Percentiles rank a stretch among this genome's conserved stretches.
phyloP scores from a whole-genome alignment of 345 rosid genomes.

The Dipteronia dyeriana region DNA sequence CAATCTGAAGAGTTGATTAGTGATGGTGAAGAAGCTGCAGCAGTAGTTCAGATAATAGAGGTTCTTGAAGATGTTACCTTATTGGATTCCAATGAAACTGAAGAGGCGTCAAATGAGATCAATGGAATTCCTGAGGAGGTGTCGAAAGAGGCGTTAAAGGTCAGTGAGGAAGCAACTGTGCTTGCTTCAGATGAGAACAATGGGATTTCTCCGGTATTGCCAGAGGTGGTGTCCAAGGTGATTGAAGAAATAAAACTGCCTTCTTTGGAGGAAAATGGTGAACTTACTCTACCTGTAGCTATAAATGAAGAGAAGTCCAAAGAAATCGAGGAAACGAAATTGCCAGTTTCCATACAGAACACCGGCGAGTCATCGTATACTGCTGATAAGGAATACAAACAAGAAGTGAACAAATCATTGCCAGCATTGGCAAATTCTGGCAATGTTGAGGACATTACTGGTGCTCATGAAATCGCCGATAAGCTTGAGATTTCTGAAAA shows the following conservation, averaged over 20 bases:
- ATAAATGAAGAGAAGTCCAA: slow-evolving; percentile 9
- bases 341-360: slow-evolving; percentile 25
- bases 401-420: slow-evolving; percentile 1
- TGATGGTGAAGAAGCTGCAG: slow-evolving; percentile 10
- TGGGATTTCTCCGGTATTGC: not conserved
- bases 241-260: slow-evolving; percentile 13
- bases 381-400: slow-evolving; percentile 23
- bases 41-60: slow-evolving; percentile 18
- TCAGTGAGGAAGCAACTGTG: slow-evolving; percentile 1
- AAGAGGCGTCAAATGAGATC: slow-evolving; percentile 12
- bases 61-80: slow-evolving; percentile 14
- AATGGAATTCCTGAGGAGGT: not conserved
- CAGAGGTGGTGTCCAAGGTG: slow-evolving; percentile 16
- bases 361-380: slow-evolving; percentile 35
- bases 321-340: slow-evolving; percentile 19
- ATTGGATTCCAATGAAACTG: slow-evolving; percentile 17
- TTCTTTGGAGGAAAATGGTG: slow-evolving; percentile 6
- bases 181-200: slow-evolving; percentile 10
- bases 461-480: slow-evolving; percentile 12
- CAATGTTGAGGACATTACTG: slow-evolving; percentile 23
- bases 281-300: not conserved
- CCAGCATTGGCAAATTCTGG: slow-evolving; percentile 17
- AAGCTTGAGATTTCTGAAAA: slow-evolving; percentile 28
- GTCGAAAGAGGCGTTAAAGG: slow-evolving; percentile 14
- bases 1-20: slow-evolving; percentile 10